Evolutionary conservation across 148 eudicot genomes (phyloP), one percentile per base, ranked within the genome.

Genomic region (Agrostemma githago): DNA sequence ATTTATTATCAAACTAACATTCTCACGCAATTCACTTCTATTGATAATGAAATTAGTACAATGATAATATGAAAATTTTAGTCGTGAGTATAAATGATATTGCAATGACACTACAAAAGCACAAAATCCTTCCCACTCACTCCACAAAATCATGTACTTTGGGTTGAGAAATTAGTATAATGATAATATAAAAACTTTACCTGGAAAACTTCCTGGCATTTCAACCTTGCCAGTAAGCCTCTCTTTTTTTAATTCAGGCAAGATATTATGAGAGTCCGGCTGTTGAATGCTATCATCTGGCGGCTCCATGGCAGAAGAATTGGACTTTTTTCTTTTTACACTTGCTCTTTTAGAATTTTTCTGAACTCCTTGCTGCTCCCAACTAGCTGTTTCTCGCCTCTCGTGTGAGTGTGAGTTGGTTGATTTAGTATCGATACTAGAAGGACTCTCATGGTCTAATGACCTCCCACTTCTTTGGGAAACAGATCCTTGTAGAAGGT

Each of bases 361-460:
- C 80, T 86, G 84, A 79, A 78, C 82, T 19, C 77, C 76, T 56
- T 84, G 89, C 62, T 87, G 89, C 74, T 89, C 94, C 93, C 85
- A 84, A 16, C 76, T 79, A 74, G 79, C 38, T 70, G 84, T 64
- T 62, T 89, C 93, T 79, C 85, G 87, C 81, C 87, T 85, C 78
- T 89, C 93, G 66, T 84, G 86, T 3, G 90, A 79, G 62, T 83
- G 82, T 20, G 89, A 86, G 74, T 79, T 86, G 39, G 86, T 79
- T 67, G 91, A 86, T 77, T 85, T 87, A 41, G 88, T 89, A 48
- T 87, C 94, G 26, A 86, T 78, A 84, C 94, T 89, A 59, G 91
- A 86, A 68, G 94, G 89, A 79, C 94, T 89, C 82, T 86, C 94
- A 68, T 89, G 88, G 51, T 86, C 94, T 62, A 81, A 68, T 44